Evolutionary conservation across 2,329 filamentous ascomycete genomes (phyloP).

Genomic region (Sordariomycetes sp.): DNA sequence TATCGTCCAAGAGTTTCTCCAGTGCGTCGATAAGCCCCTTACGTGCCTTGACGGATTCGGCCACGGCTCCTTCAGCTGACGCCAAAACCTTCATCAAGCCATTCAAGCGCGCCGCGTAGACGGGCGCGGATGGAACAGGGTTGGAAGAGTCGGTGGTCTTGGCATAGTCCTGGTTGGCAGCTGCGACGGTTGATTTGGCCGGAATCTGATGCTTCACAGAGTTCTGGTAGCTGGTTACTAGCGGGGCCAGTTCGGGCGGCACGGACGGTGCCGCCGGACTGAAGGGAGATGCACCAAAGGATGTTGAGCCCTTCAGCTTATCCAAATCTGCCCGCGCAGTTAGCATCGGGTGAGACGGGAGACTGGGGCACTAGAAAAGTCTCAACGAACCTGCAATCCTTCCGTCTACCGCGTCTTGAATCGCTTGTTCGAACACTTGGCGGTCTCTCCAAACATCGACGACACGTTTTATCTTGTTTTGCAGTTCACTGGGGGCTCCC

Average conservation of each 20-base stretch:
- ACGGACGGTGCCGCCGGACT: slow-evolving; percentile 49
- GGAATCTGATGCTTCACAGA: slow-evolving; percentile 60
- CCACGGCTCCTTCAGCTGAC: slow-evolving; percentile 76
- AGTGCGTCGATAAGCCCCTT: slow-evolving; percentile 64
- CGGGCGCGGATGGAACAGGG: slow-evolving; percentile 65
- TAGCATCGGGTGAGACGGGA: slow-evolving; percentile 5
- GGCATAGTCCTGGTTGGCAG: slow-evolving; percentile 70
- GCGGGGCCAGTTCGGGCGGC: slow-evolving; percentile 62
- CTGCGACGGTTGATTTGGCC: slow-evolving; percentile 51
- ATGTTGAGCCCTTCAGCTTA: slow-evolving; percentile 36
- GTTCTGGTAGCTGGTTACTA: slow-evolving; percentile 63
- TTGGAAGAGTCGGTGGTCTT: slow-evolving; percentile 64
- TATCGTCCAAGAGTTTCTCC: slow-evolving; percentile 67
- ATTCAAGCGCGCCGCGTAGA: slow-evolving; percentile 81
- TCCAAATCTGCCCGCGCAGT: slow-evolving; percentile 40
- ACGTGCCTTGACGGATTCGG: slow-evolving; percentile 79
- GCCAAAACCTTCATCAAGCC: slow-evolving; percentile 82
- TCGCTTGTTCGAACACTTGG: slow-evolving; percentile 66
- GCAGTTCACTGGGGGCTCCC: slow-evolving; percentile 72
- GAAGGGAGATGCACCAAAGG: slow-evolving; percentile 33
- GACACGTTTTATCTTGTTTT: slow-evolving; percentile 75
- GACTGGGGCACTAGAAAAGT: too few relatives aligned
- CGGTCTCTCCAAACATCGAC: slow-evolving; percentile 91
- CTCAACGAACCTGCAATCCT: slow-evolving; percentile 55
- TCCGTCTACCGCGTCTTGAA: slow-evolving; percentile 69